Percentiles rank a stretch among this genome's conserved stretches.
These are phyloP conservation scores for Didymella lethalis DNA, from an alignment of 2,329 filamentous ascomycete genomes.

Conservation along the genomic window DNA sequence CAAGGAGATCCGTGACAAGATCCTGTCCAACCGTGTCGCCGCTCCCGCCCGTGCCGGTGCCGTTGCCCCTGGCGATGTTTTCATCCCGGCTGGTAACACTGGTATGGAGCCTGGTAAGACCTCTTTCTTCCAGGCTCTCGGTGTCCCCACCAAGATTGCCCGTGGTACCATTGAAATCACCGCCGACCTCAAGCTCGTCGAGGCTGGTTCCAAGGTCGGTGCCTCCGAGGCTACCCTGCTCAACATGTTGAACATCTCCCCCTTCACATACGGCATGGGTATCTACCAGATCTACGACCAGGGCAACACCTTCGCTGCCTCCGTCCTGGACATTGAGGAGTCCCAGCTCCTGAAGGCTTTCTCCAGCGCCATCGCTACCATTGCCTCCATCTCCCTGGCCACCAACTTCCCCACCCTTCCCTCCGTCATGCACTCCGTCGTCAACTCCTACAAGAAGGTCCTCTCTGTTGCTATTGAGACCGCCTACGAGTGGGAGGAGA, in stretches of 20 bases:
- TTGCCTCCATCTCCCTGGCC: constrained; percentile 90
- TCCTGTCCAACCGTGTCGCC: constrained; percentile 95
- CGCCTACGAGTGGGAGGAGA: constrained; percentile 92
- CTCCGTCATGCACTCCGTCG: constrained; percentile 92
- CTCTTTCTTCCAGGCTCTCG: constrained; percentile 99
- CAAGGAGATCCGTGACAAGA: constrained; percentile 91
- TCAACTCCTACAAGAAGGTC: constrained; percentile 99
- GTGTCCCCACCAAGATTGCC: constrained; percentile 99
- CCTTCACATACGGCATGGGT: constrained; percentile 84
- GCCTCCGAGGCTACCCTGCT: constrained; percentile 98
- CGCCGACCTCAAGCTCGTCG: constrained; percentile 95
- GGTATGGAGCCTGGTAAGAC: constrained; percentile 99
- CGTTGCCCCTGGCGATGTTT: constrained; percentile 91
- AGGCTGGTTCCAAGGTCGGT: constrained; percentile 92
- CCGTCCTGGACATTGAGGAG: constrained; percentile 92
- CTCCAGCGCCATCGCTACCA: constrained; percentile 80
- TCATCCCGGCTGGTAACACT: constrained; percentile 96
- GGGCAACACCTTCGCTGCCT: constrained; percentile 87
- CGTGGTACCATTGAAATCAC: constrained; percentile 99
- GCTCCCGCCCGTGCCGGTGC: constrained; percentile 98
- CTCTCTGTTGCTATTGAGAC: constrained; percentile 89
- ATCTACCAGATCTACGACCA: constrained; percentile 96
- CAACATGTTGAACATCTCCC: constrained; percentile 99
- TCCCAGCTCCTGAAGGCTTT: constrained; percentile 89
- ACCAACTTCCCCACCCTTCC: constrained; percentile 95